phyloP scores from a whole-genome alignment of 1,139 yeast genomes.

The Kluyveromyces marxianus region DNA sequence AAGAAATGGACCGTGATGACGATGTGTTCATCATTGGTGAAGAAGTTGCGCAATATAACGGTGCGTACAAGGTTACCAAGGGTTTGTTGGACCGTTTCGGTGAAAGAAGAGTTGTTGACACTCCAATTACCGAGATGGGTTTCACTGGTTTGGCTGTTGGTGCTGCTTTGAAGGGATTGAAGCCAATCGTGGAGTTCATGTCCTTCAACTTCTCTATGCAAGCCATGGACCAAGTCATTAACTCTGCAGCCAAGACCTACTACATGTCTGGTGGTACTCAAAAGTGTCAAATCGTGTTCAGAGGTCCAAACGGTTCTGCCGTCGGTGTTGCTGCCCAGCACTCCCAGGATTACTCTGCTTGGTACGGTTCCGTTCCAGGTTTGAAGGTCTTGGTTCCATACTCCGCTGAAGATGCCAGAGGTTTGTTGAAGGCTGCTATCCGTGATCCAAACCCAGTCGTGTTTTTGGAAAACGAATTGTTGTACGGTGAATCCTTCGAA shows the following conservation, averaged over 20 bases:
- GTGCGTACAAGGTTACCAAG: conserved; percentile 96
- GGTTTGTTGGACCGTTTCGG: conserved; percentile 96
- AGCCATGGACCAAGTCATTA: conserved; percentile 95
- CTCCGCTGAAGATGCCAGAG: conserved; percentile 94
- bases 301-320: conserved; percentile 99
- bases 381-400: conserved; percentile 93
- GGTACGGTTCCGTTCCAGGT: conserved; percentile 99
- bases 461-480: conserved; percentile 89
- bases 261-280: conserved; percentile 99
- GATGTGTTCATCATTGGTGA: conserved; percentile 95
- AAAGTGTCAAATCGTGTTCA: conserved; percentile 92
- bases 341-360: conserved; percentile 93
- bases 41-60: conserved; percentile 98
- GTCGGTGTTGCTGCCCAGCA: conserved; percentile 99
- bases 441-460: conserved; percentile 98
- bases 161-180: conserved; percentile 93
- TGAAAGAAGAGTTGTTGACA: conserved; percentile 91
- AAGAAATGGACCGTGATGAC: conserved; percentile 94
- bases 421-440: conserved; percentile 89
- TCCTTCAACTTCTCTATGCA: conserved; percentile 99
- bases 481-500: conserved; percentile 88
- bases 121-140: conserved; percentile 99
- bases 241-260: conserved; percentile 97
- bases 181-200: conserved; percentile 98
- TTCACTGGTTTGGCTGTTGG: conserved; percentile 97